A percentile compares a stretch with the other conserved stretches of the same genome.
Conservation (phyloP, 345 rosid species). For the Eucalyptus erythrocorys region DNA sequence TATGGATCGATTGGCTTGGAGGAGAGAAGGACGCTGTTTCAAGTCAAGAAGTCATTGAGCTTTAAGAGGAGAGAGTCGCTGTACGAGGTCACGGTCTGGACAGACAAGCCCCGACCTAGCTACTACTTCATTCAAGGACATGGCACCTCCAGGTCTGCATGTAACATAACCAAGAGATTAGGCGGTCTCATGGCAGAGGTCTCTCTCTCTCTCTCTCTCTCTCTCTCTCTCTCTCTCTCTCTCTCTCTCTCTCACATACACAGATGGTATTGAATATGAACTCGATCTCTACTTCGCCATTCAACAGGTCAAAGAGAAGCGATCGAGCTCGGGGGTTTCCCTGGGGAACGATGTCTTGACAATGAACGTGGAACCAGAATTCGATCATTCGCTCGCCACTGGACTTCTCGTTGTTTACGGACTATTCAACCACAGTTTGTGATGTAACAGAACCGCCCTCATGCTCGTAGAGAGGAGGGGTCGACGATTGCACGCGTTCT, state of each 20-base stretch:
- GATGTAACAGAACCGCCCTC: neutral
- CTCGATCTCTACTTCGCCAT: neutral
- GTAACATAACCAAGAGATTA: neutral
- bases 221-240: neutral
- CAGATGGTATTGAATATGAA: neutral
- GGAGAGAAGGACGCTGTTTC: neutral
- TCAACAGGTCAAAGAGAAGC: slow-evolving; percentile 21
- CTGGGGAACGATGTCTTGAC: slow-evolving; percentile 35
- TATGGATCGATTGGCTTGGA: neutral
- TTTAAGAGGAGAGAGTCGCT: neutral
- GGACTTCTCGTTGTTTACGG: slow-evolving; percentile 28
- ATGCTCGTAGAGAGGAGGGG: neutral
- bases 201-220: neutral
- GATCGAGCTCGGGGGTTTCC: slow-evolving; percentile 6
- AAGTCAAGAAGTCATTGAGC: neutral
- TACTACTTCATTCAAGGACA: neutral
- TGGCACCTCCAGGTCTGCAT: neutral
- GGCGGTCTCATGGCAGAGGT: neutral
- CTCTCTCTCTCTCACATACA: accelerated
- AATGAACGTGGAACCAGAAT: slow-evolving; percentile 17
- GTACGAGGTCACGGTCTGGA: neutral
- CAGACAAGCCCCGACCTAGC: neutral
- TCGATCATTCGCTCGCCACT: slow-evolving; percentile 12
- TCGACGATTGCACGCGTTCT: neutral
- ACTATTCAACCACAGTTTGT: slow-evolving; percentile 8